A percentile compares a stretch with the other conserved stretches of the same genome.
These are phyloP conservation scores for Neurospora sp. DNA, from an alignment of 495 filamentous ascomycete genomes.

Conservation along the genomic window DNA sequence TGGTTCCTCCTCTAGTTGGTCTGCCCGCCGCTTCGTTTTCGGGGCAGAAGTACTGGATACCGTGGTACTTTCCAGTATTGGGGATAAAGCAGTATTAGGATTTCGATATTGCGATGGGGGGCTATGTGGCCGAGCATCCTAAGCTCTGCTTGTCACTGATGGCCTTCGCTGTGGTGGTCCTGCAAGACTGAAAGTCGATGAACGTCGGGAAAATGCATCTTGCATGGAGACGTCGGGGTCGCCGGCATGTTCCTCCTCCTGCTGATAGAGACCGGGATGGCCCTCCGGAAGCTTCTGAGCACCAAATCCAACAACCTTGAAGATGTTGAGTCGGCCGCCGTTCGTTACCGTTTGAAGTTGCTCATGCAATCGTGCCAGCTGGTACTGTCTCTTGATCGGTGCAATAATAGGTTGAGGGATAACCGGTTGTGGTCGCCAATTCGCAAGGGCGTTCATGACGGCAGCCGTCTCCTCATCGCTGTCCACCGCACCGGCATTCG, in stretches of 20 bases:
- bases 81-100: neutral
- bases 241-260: constrained; percentile 33
- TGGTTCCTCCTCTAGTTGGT: neutral
- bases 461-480: constrained; percentile 85
- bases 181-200: constrained; percentile 36
- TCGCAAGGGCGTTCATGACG: constrained; percentile 74
- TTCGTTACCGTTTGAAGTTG: constrained; percentile 70
- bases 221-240: constrained; percentile 31
- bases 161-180: constrained; percentile 29
- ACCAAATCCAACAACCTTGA: constrained; percentile 37
- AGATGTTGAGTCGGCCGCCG: constrained; percentile 46
- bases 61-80: neutral
- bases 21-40: neutral
- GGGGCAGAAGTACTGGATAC: neutral
- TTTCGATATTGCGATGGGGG: neutral
- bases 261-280: constrained; percentile 23
- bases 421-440: constrained; percentile 65
- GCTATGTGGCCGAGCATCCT: constrained; percentile 12
- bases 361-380: constrained; percentile 78
- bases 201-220: constrained; percentile 23
- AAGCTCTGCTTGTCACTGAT: constrained; percentile 34
- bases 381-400: constrained; percentile 62
- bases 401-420: constrained; percentile 53
- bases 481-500: constrained; percentile 65
- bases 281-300: constrained; percentile 38